phyloP scores from a whole-genome alignment of 1,139 yeast species.

The Debaryomyces robertsiae region DNA sequence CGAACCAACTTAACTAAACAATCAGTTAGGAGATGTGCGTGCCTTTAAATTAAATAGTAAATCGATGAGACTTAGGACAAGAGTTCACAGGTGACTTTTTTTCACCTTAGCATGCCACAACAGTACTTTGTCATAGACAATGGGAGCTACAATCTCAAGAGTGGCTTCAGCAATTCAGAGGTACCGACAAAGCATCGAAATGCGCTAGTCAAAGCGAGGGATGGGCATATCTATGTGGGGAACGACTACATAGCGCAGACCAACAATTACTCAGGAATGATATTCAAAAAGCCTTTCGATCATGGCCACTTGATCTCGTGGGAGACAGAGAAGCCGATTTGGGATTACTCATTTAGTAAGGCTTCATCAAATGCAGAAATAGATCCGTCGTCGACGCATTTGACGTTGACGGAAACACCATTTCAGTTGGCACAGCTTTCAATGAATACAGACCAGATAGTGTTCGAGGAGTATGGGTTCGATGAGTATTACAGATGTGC shows the following conservation, averaged over 20 bases:
- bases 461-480: slow-evolving; percentile 93
- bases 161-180: slow-evolving; percentile 55
- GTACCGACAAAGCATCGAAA: slow-evolving; percentile 62
- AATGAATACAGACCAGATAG: slow-evolving; percentile 84
- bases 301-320: slow-evolving; percentile 88
- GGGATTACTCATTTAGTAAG: slow-evolving; percentile 72
- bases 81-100: neutral
- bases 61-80: neutral
- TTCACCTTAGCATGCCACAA: slow-evolving; percentile 15
- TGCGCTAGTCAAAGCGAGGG: slow-evolving; percentile 72
- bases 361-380: slow-evolving; percentile 33
- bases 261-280: slow-evolving; percentile 74
- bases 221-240: slow-evolving; percentile 74
- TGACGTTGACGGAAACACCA: slow-evolving; percentile 76
- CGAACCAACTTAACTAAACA: no score
- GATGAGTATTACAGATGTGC: slow-evolving; percentile 61
- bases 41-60: no score
- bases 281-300: slow-evolving; percentile 80
- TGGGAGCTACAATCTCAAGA: slow-evolving; percentile 83
- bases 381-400: slow-evolving; percentile 52
- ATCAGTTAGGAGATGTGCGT: no score
- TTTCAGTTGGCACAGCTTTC: slow-evolving; percentile 82
- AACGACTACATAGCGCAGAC: slow-evolving; percentile 62
- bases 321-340: slow-evolving; percentile 89
- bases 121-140: slow-evolving; percentile 65